These are phyloP conservation scores for Cyberlindnera veronae DNA, from an alignment of 805 yeast species.

Conservation along the genomic window DNA sequence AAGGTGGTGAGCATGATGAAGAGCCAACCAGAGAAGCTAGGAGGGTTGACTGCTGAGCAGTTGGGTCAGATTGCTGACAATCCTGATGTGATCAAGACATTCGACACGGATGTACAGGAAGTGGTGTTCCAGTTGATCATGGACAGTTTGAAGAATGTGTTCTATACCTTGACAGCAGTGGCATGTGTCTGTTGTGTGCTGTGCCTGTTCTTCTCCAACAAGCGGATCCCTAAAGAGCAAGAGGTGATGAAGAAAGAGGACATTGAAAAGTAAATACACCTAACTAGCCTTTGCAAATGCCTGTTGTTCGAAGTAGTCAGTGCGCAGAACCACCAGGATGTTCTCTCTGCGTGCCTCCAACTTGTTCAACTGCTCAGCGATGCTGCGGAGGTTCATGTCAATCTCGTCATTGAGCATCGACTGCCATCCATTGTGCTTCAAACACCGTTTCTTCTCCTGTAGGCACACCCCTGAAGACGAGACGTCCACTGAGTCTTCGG, in stretches of 20 bases:
- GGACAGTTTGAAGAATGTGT: conserved; percentile 37
- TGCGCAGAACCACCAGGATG: conserved; percentile 36
- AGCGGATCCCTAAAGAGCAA: conserved; percentile 34
- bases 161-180: conserved; percentile 38
- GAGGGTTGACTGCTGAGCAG: background rate
- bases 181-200: conserved; percentile 31
- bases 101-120: conserved; percentile 1
- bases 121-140: conserved; percentile 25
- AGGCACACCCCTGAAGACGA: conserved; percentile 37
- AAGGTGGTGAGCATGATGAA: background rate
- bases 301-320: conserved; percentile 33
- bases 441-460: conserved; percentile 53
- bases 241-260: background rate
- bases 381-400: conserved; percentile 30
- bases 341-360: conserved; percentile 29
- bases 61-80: background rate
- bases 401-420: conserved; percentile 34
- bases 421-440: conserved; percentile 51
- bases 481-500: background rate
- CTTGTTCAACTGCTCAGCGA: conserved; percentile 19
- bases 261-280: too few species aligned
- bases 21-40: background rate
- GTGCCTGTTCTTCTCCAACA: conserved; percentile 37
- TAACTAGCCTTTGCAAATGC: background rate
- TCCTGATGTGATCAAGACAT: background rate